Conservation (phyloP, 352 stramenopile genomes). For the Pythium diclinum region DNA sequence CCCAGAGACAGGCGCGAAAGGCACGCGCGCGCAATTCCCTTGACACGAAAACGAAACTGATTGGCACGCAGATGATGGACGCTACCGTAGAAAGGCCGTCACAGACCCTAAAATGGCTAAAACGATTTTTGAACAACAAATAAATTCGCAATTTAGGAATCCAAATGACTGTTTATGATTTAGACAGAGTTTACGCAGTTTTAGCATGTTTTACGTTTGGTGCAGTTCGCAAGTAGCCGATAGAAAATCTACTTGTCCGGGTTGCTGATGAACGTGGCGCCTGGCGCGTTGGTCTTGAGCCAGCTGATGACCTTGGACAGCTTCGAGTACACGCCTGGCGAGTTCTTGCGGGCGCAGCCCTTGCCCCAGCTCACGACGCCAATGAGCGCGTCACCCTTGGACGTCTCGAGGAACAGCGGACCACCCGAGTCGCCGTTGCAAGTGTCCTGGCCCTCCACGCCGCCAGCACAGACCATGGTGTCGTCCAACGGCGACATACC, state of each 20-base stretch:
- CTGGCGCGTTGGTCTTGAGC: constrained; percentile 8
- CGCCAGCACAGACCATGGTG: constrained; percentile 23
- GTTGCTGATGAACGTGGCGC: constrained; percentile 6
- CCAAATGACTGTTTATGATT: no score
- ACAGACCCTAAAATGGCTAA: no score
- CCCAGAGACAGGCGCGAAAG: no score
- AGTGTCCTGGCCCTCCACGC: constrained; percentile 17
- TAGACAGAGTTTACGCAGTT: no score
- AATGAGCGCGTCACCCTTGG: constrained; percentile 21
- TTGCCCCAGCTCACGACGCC: constrained; percentile 30
- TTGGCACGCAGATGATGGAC: no score
- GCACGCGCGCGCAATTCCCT: no score
- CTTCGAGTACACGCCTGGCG: constrained; percentile 9
- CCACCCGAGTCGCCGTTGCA: constrained; percentile 34
- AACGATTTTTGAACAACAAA: no score
- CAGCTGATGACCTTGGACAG: background rate
- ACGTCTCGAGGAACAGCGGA: constrained; percentile 19
- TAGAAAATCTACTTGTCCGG: constrained; percentile 9
- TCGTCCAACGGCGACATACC: background rate
- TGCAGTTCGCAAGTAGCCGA: background rate
- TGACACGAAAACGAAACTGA: no score
- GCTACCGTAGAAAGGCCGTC: no score
- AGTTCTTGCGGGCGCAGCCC: constrained; percentile 14
- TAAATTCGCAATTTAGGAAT: no score
- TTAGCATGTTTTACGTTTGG: no score